phyloP scores from a whole-genome alignment of 371 early-diverging fungal species.

The Lichtheimia corymbifera region DNA sequence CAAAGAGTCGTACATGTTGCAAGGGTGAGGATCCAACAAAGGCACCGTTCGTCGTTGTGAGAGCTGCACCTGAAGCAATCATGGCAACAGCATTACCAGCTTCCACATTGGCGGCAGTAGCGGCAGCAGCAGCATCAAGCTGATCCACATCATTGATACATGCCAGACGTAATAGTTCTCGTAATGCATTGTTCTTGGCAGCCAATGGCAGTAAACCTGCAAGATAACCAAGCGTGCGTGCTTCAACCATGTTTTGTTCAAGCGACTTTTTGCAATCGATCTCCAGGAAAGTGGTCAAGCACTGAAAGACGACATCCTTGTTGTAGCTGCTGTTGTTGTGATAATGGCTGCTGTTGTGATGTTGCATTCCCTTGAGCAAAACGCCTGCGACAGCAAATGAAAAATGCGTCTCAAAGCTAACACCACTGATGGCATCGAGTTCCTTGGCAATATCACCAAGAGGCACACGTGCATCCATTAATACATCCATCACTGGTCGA shows the following conservation, averaged over 20 bases:
- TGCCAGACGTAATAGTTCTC: constrained; percentile 61
- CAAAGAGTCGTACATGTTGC: constrained; percentile 58
- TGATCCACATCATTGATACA: constrained; percentile 50
- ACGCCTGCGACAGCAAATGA: constrained; percentile 84
- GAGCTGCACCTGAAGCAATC: constrained; percentile 22
- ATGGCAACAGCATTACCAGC: no score
- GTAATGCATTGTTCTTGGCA: constrained; percentile 60
- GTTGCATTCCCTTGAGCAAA: constrained; percentile 80
- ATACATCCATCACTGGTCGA: constrained; percentile 58
- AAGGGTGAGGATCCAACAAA: constrained; percentile 33
- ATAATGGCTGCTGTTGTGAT: background rate
- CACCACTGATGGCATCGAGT: constrained; percentile 71
- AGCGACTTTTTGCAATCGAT: constrained; percentile 58
- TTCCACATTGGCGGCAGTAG: no score
- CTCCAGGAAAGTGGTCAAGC: constrained; percentile 70
- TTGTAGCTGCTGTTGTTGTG: constrained; percentile 50
- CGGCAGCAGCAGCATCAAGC: constrained; percentile 39
- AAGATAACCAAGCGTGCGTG: constrained; percentile 71
- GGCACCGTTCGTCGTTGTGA: constrained; percentile 11
- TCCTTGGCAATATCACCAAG: constrained; percentile 63
- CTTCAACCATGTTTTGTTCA: constrained; percentile 54
- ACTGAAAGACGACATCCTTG: constrained; percentile 68
- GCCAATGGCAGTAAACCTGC: constrained; percentile 74
- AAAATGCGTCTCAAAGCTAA: constrained; percentile 83
- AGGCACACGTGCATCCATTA: constrained; percentile 69